phyloP scores from a whole-genome alignment of 1,284 basidiomycete genomes.

The Cerioporus squamosus region DNA sequence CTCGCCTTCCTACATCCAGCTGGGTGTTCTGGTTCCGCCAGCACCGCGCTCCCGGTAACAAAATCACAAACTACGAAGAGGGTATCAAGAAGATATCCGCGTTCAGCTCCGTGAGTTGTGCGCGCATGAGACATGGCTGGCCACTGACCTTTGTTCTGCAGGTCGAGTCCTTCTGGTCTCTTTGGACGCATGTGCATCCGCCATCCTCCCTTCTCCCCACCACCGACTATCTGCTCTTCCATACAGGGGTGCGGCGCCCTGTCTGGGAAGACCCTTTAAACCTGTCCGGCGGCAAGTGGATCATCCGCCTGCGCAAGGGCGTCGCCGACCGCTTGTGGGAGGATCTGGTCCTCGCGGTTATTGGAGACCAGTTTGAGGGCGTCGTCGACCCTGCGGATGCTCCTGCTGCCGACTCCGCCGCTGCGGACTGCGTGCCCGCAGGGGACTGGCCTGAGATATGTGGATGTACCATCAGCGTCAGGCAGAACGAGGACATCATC shows the following conservation, averaged over 20 bases:
- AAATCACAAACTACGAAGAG: constrained; percentile 81
- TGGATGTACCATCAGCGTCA: constrained; percentile 83
- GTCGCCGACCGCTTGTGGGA: constrained; percentile 85
- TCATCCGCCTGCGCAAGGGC: constrained; percentile 83
- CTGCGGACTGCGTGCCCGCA: constrained; percentile 17
- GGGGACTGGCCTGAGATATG: constrained; percentile 76
- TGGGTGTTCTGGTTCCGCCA: constrained; percentile 90
- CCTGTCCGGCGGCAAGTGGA: constrained; percentile 90
- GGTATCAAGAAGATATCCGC: constrained; percentile 85
- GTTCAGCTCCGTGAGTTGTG: constrained; percentile 68
- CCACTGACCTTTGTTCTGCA: constrained; percentile 29
- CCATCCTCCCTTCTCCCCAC: constrained; percentile 77
- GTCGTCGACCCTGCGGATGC: constrained; percentile 38
- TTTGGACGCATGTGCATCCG: constrained; percentile 79
- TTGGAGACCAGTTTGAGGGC: constrained; percentile 80
- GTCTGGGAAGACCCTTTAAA: constrained; percentile 93
- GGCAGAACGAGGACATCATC: constrained; percentile 83
- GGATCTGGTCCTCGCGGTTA: constrained; percentile 75
- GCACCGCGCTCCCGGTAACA: constrained; percentile 79
- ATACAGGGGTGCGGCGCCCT: constrained; percentile 77
- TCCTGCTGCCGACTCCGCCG: not conserved
- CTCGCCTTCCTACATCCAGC: too few relatives aligned
- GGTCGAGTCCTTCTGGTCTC: constrained; percentile 85
- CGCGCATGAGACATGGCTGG: not conserved
- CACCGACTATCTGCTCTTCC: constrained; percentile 87